phyloP scores from a whole-genome alignment of 345 rosid genomes.

The Rhizophora apiculata region DNA sequence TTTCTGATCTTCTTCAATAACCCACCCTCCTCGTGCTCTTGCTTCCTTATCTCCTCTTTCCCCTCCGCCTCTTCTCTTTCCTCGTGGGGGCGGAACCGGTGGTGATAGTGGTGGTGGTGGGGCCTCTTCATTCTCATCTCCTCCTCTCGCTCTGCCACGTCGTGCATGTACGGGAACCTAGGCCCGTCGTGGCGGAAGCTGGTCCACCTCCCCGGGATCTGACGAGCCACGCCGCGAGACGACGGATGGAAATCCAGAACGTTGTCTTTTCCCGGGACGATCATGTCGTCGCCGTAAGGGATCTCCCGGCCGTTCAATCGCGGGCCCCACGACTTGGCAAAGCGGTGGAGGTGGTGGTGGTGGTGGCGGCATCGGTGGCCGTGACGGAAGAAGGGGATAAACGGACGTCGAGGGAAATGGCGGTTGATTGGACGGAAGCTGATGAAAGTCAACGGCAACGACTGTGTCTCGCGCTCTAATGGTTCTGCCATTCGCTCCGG shows the following conservation, averaged over 20 bases:
- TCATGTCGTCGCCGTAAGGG: conserved; percentile 37
- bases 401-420: conserved; percentile 32
- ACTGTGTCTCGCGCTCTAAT: background rate
- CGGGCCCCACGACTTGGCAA: conserved; percentile 20
- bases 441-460: conserved; percentile 32
- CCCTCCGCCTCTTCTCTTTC: conserved; percentile 16
- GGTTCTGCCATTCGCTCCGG: background rate
- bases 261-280: conserved; percentile 13
- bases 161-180: conserved; percentile 18
- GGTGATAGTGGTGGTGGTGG: conserved; percentile 18
- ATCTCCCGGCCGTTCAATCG: conserved; percentile 16
- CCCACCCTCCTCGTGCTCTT: conserved; percentile 13
- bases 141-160: background rate
- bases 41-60: conserved; percentile 5
- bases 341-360: conserved; percentile 13
- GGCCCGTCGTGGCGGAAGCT: conserved; percentile 22
- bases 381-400: conserved; percentile 26
- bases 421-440: conserved; percentile 43
- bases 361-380: conserved; percentile 38
- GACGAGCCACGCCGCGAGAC: background rate
- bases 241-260: conserved; percentile 5
- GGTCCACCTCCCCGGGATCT: conserved; percentile 29
- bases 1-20: conserved; percentile 39
- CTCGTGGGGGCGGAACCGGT: conserved; percentile 18
- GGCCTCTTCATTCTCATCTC: background rate